Base-by-base conservation (phyloP, 805 yeast genomes). In the Scheffersomyces ergatensis region DNA sequence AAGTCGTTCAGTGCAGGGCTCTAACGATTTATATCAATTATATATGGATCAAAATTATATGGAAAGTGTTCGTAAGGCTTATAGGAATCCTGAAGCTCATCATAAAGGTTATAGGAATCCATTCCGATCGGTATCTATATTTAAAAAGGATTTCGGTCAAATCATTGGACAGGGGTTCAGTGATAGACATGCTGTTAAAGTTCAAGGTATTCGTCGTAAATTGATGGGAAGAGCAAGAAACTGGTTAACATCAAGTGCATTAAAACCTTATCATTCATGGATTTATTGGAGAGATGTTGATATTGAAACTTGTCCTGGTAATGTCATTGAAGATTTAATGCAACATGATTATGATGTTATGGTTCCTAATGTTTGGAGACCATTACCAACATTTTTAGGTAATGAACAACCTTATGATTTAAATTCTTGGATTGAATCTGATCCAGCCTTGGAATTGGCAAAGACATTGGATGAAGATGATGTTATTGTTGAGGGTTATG, bases 351-450 rank as follows among this genome's bases (percentile, higher is more conserved):
- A 73, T 55, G 95, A 86, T 55, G 85, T 86, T 13, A 72, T 86
- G 60, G 82, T 84, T 30, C 95, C 89, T 21, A 89, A 93, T 56
- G 97, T 93, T 25, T 93, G 99, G 99, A 76, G 99, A 53, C 99
- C 98, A 2, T 72, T 93, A 46, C 99, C 99, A 2, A 84, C 82
- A 34, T 93, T 90, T 65, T 76, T 93, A 47, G 95, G 93, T 15
- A 78, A 80, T 48, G 95, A 87, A 58, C 99, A 93, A 63, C 89
- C 98, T 1, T 93, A 93, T 61, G 99, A 93, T 64, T 77, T 93
- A 57, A 93, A 93, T 65, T 87, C 97, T 12, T 93, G 99, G 99
- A 78, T 88, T 42, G 99, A 93, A 66, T 80, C 90, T 3, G 84
- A 80, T 5, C 80, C 84, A 8, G 97, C 88, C 1, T 44, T 83